Base-by-base conservation (phyloP, 768 basidiomycete genomes). In the Lactifluus echinatus region DNA sequence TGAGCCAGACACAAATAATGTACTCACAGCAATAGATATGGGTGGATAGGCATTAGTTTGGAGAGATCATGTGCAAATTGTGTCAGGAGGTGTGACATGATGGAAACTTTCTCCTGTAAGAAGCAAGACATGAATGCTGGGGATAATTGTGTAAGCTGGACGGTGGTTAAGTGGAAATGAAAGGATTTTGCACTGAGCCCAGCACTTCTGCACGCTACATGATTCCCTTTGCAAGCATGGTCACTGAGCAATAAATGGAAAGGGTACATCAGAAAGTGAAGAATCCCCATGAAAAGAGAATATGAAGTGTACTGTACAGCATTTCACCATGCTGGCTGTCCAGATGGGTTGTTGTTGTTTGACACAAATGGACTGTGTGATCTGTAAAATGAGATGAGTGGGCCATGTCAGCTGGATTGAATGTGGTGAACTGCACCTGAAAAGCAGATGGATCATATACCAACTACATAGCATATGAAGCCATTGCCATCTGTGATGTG, bases 1-100 rank as follows among this genome's bases (percentile, higher is more conserved):
- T 14, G 33, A 2, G 8, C 8, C 2, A 24, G n/a, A 24, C 14
- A 36, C 2, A 23, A 17, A 11, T 8, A 21, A 23, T n/a, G 55
- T 28, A 64, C 81, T 60, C 53, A 85, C 86, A 56, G 76, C 76
- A 33, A 90, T 66, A 63, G 89, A 85, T 26, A 83, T 70, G 2
- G 81, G 64, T 93, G 91, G 21, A 91, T 71, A 1, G 83, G 74
- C 0, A 89, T 89, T 26, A 90, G 76, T 66, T 82, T 76, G 8
- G 79, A 77, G 0, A 70, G 70, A 23, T 78, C 72, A 4, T 78
- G 79, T 0, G 84, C 72, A 63, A 85, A 91, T 61, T 86, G 80
- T 4, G 70, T 70, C 29, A 90, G 66, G 39, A 94, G 77, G 62
- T 77, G 72, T 0, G 87, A 83, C 40, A 69, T 66, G 31, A 94